Conservation (phyloP, 2,329 filamentous ascomycete genomes). For the Fusarium sp. region DNA sequence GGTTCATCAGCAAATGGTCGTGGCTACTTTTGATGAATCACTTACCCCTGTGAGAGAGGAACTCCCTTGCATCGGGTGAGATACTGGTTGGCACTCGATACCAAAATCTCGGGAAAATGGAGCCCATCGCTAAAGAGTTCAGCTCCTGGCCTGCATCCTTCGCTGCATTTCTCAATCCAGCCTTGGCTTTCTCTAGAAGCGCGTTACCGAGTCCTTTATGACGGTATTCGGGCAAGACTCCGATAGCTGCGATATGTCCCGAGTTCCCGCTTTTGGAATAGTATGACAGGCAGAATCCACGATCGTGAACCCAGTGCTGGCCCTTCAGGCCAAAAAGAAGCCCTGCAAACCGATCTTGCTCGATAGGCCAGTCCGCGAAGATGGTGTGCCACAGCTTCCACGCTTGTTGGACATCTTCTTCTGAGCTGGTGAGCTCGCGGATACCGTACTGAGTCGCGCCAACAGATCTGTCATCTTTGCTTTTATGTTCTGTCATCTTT, state of each 20-base stretch:
- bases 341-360: neutral
- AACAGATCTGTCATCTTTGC: neutral
- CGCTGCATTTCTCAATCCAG: neutral
- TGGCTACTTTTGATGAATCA: fast-evolving
- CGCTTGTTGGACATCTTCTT: constrained; percentile 24
- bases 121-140: constrained; percentile 28
- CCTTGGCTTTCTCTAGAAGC: constrained; percentile 14
- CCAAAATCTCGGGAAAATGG: constrained; percentile 34
- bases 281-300: constrained; percentile 31
- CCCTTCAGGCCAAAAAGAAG: constrained; percentile 1
- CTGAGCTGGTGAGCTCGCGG: constrained; percentile 5
- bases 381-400: constrained; percentile 34
- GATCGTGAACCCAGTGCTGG: constrained; percentile 25
- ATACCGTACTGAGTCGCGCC: neutral
- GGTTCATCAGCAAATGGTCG: fast-evolving
- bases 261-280: neutral
- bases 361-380: constrained; percentile 34
- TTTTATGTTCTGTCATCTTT: neutral
- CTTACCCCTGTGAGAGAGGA: constrained; percentile 29
- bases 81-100: constrained; percentile 20
- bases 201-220: constrained; percentile 29
- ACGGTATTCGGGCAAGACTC: constrained; percentile 28
- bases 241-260: constrained; percentile 22
- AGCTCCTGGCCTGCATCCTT: neutral
- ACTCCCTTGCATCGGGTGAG: constrained; percentile 17